Base-by-base conservation (phyloP, 176 grass and related monocot genomes). In the Aegilops longissima region DNA sequence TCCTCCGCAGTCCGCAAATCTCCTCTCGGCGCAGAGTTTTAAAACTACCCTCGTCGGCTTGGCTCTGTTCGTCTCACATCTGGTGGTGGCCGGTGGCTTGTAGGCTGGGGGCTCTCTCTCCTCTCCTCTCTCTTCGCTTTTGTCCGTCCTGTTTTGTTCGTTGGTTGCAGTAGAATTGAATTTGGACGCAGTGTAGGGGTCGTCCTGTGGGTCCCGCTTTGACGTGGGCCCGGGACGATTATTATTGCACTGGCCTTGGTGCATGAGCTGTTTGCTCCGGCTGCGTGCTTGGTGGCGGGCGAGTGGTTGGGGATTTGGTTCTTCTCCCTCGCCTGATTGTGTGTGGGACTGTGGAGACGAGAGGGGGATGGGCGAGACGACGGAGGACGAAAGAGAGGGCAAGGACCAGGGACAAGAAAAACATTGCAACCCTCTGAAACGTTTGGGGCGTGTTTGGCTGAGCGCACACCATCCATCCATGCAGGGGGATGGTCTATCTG, bases 161-260 rank as follows among this genome's bases (percentile, higher is more conserved):
- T 52, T 82, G 85, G 71, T 40, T 82, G 85, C 70, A 69, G 81
- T 76, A 44, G 81, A 91, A 91, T 91, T 84, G 81, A 91, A 91
- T 84, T 84, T 30, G 58, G 68, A 71, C 66, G 80, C 80, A 84
- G 79, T 73, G 24, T 30, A n/a, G 85, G 31, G 36, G 34, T 49
- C 44, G 73, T 4, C 44, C 42, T 31, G 25, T 31, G 73, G 73
- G 73, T 52, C 73, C 73, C 4, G 23, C 52, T 62, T 16, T 5
- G 24, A 2, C 10, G 14, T 16, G 70, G 61, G 76, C 5, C 27
- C 73, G 14, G 45, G 0, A 35, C 8, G 73, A 49, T 33, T 67
- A 70, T 36, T 67, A 4, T 18, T 61, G 59, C 8, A 58, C 30
- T 30, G 5, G 8, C 17, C 54, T 8, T 79, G 74, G 72, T 76